These are phyloP conservation scores for Nyctanthes arbortristis DNA, from an alignment of 257 asterid genomes.

Conservation along the genomic window DNA sequence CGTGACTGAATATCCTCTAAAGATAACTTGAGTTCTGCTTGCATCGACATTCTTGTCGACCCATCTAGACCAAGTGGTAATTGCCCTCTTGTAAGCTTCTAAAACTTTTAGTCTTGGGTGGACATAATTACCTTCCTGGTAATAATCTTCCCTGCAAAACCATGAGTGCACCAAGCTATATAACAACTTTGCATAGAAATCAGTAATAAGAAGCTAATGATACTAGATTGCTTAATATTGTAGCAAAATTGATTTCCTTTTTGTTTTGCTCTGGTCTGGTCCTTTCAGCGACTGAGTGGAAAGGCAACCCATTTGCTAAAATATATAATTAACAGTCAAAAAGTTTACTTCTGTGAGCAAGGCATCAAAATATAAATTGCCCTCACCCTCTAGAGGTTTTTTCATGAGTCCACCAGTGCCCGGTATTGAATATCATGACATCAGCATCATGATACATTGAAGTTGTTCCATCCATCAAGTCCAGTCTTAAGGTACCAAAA, in stretches of 20 bases:
- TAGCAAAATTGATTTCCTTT: too few relatives aligned
- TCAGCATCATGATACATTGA: slow-evolving; percentile 91
- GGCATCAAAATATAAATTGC: background rate
- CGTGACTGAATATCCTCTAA: slow-evolving; percentile 84
- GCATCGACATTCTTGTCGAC: slow-evolving; percentile 64
- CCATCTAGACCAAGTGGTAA: slow-evolving; percentile 85
- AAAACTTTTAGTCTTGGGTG: slow-evolving; percentile 73
- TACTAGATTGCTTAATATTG: too few relatives aligned
- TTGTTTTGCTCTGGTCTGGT: too few relatives aligned
- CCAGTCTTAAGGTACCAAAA: slow-evolving; percentile 78
- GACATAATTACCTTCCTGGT: slow-evolving; percentile 87
- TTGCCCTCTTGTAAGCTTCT: slow-evolving; percentile 86
- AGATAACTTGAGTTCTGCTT: slow-evolving; percentile 61
- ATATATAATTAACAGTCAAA: background rate
- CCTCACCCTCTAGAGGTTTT: slow-evolving; percentile 92
- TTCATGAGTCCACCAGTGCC: slow-evolving; percentile 99
- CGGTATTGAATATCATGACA: slow-evolving; percentile 81
- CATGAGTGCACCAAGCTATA: background rate
- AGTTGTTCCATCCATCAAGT: slow-evolving; percentile 76
- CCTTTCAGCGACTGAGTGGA: too few relatives aligned
- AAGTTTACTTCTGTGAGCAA: background rate
- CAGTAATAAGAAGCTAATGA: too few relatives aligned
- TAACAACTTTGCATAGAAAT: too few relatives aligned
- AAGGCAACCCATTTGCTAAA: background rate
- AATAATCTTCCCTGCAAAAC: slow-evolving; percentile 73